Evolutionary conservation across 1,139 yeast genomes (phyloP), one percentile per base, ranked within the genome.

Genomic region (Waltiozyma solani): DNA sequence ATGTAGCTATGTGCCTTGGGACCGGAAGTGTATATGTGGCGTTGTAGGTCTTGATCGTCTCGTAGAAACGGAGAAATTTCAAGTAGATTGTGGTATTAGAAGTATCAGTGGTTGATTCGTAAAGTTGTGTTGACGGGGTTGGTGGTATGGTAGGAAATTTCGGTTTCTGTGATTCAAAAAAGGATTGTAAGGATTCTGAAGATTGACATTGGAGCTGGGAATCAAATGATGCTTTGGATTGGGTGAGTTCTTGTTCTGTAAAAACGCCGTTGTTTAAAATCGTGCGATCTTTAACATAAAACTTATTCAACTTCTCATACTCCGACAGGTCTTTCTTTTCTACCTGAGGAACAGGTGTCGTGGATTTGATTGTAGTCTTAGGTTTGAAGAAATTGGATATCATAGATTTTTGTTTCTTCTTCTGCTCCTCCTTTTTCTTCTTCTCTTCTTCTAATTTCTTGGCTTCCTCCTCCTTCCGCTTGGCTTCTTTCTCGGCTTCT

Each of bases 11-110:
- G 6, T 26, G 15, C 14, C 14, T 5, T 26, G 12, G 5, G 3
- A 17, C 71, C 60, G 41, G 35, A 22, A 50, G 37, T 6, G 76
- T 65, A 44, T 64, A 82, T 0, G 96, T 81, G 3, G 96, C 96
- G 19, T 75, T 67, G 53, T 79, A 87, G 0, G 95, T 91, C 46
- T 83, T 71, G 2, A 74, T 63, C 50, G 84, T 85, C 51, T 86
- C 95, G 48, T 81, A 81, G 54, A 87, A 87, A 40, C 79, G 76
- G 19, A 82, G 60, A 46, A 71, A 78, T 47, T 76, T 79, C 31
- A 76, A 12, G 6, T 5, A 7, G 17, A 27, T 7, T 27, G 19
- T 27, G 17, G 19, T 7, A 9, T n/a, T 24, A n/a, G 31, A 11
- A 5, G n/a, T 26, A 15, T 27, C 15, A n/a, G n/a, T 12, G 8